phyloP scores from a whole-genome alignment of 1,284 basidiomycete species.

The Lignosus rhinocerotis region DNA sequence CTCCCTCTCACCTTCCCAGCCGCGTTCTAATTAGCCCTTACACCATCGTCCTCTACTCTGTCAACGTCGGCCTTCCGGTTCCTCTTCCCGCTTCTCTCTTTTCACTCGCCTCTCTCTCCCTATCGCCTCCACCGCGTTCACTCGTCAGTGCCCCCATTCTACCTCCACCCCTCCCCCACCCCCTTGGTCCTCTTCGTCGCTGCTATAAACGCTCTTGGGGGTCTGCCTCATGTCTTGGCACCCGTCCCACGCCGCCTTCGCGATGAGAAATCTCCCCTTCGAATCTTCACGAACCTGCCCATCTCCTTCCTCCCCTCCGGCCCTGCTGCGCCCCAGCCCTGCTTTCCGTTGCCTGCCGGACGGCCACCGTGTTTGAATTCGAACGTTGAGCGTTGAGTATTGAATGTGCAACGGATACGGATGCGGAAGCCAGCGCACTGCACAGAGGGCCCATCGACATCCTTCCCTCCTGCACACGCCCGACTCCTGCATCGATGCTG shows the following conservation, averaged over 20 bases:
- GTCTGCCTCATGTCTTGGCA: background rate
- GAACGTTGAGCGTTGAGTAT: no score
- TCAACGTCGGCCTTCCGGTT: no score
- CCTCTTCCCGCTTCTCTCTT: no score
- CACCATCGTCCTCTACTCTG: no score
- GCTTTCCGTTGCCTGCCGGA: background rate
- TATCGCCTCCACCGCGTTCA: no score
- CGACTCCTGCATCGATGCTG: no score
- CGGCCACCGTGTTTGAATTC: background rate
- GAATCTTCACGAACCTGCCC: background rate
- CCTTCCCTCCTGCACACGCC: no score
- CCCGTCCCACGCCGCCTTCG: constrained; percentile 1
- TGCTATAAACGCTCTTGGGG: background rate
- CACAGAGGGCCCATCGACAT: background rate
- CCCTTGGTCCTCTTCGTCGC: background rate
- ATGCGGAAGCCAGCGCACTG: background rate
- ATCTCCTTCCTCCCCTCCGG: background rate
- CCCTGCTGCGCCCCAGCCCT: background rate
- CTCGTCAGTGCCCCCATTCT: background rate
- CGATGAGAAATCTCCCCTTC: background rate
- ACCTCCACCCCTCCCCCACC: no score
- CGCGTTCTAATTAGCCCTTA: background rate
- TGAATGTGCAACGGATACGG: no score
- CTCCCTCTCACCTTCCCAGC: background rate
- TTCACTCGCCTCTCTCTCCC: background rate